Percentiles rank a stretch among this genome's conserved stretches.
These are phyloP conservation scores for Endocalyx cinctus DNA, from an alignment of 2,329 filamentous ascomycete species.

Conservation along the genomic window DNA sequence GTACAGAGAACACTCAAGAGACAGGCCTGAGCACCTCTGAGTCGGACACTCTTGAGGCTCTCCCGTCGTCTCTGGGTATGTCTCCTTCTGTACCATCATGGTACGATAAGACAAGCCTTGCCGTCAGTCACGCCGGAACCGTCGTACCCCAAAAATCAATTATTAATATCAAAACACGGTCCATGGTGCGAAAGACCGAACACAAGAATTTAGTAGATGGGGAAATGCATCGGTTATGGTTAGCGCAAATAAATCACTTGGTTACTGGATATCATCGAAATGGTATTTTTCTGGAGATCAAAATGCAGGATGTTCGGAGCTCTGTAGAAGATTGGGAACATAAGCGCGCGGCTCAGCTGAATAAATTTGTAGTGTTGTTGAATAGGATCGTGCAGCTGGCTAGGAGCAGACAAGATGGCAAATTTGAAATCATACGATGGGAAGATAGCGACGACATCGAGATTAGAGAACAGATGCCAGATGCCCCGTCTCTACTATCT, in stretches of 20 bases:
- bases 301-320: background rate
- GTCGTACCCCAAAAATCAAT: constrained; percentile 26
- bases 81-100: no score
- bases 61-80: no score
- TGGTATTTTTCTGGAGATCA: constrained; percentile 26
- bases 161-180: constrained; percentile 43
- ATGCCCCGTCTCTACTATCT: no score
- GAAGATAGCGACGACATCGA: no score
- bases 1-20: no score
- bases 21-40: no score
- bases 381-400: no score
- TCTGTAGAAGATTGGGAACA: background rate
- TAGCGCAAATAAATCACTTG: constrained; percentile 33
- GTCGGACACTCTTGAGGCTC: no score
- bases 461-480: no score
- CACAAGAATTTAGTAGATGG: constrained; percentile 26
- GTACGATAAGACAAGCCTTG: no score
- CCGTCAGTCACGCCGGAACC: constrained; percentile 36
- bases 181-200: constrained; percentile 13
- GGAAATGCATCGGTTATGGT: constrained; percentile 40
- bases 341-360: constrained; percentile 17
- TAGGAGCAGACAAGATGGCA: no score
- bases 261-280: constrained; percentile 35
- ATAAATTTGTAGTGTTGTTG: background rate
- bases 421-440: no score